A percentile compares a stretch with the other conserved stretches of the same genome.
These are phyloP conservation scores for Fusarium redolens DNA, from an alignment of 2,329 filamentous ascomycete genomes.

Conservation along the genomic window DNA sequence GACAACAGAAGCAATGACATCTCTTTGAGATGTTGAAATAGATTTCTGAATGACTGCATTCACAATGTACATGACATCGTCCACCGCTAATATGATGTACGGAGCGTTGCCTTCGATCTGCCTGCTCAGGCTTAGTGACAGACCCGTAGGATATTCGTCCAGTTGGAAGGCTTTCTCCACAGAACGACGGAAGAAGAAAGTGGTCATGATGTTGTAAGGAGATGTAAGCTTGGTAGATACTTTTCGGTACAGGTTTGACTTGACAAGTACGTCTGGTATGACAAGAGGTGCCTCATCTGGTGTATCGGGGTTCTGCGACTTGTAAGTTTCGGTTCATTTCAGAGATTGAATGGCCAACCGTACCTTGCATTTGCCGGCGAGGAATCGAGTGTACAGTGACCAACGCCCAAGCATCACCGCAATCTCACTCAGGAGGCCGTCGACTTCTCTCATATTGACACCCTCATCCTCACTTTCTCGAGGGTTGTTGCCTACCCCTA, in stretches of 20 bases:
- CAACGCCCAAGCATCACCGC: constrained; percentile 92
- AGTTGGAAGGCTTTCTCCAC: constrained; percentile 98
- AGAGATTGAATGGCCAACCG: neutral
- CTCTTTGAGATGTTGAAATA: constrained; percentile 84
- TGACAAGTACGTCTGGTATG: constrained; percentile 78
- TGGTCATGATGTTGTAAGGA: constrained; percentile 92
- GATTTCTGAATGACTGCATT: constrained; percentile 90
- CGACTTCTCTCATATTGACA: constrained; percentile 96
- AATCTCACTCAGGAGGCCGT: constrained; percentile 86
- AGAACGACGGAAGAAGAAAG: constrained; percentile 95
- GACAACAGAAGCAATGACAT: constrained; percentile 81
- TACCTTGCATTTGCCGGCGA: constrained; percentile 87
- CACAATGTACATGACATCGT: constrained; percentile 99
- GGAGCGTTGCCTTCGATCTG: constrained; percentile 82
- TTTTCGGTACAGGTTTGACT: constrained; percentile 85
- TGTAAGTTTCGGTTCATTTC: constrained; percentile 22
- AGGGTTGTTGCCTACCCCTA: constrained; percentile 63
- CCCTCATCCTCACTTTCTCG: constrained; percentile 86
- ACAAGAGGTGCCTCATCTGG: constrained; percentile 67
- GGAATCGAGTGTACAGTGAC: constrained; percentile 91
- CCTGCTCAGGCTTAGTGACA: constrained; percentile 80
- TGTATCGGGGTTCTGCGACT: constrained; percentile 59
- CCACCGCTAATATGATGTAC: constrained; percentile 93
- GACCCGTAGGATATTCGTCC: constrained; percentile 84
- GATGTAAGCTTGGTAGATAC: constrained; percentile 77